Evolutionary conservation across 1,139 yeast genomes (phyloP), one percentile per base, ranked within the genome.

Genomic region (Taphrina sp.): DNA sequence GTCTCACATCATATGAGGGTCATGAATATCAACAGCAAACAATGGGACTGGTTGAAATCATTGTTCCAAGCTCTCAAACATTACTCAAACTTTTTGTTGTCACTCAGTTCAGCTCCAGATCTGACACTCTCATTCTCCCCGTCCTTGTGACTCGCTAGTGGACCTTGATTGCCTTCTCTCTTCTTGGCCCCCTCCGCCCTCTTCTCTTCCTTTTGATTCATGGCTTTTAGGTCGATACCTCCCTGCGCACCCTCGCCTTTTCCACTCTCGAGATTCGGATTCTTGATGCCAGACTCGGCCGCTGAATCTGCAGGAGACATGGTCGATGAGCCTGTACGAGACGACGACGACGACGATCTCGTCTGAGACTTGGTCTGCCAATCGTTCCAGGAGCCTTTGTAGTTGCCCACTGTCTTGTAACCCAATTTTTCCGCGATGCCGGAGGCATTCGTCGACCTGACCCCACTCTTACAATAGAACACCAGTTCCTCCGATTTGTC

Each of bases 401-500:
- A 72, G 62, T 72, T 72, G 44, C 68, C 68, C 17, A 49, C 65
- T 65, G 85, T 78, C 59, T 79, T 74, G 71, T 89, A 92, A 16
- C 97, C 98, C 71, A 83, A 86, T 29, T 95, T 85, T 61, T 81
- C 80, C 23, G 97, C 98, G 66, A 90, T 76, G 66, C 86, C 95
- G 67, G 89, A 96, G 42, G 96, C 94, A 59, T 89, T 88, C 45
- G 89, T 77, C 39, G 95, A 85, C 73, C 98, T 81, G 46, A 89
- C 86, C 56, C 98, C 98, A 3, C 87, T 95, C 58, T 85, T 80
- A 72, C 98, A 92, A 72, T 90, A 90, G 71, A 92, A 90, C 39
- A 92, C 79, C 67, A 92, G 75, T 64, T 87, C 88, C 8, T 39
- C 54, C 66, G 85, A 80, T 49, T 80, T 82, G 41, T 74, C 69